Base-by-base conservation (phyloP, 495 filamentous ascomycete species). In the Penicillium pulvis region DNA sequence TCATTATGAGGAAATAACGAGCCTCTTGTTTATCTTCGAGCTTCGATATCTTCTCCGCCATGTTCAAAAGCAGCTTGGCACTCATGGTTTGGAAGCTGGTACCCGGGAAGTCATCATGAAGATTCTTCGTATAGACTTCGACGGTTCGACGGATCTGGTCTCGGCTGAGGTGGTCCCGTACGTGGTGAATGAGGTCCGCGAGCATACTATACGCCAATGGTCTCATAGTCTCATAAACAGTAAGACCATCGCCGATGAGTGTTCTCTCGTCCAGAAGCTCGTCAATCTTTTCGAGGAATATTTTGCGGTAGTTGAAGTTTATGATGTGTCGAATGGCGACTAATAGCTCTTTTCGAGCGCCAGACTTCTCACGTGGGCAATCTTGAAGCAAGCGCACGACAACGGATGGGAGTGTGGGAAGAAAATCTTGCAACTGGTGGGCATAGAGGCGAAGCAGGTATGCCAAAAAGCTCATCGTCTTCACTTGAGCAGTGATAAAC, bases 31-130 rank as follows among this genome's bases (percentile, higher is more conserved):
- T 98, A 65, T 97, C 87, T 16, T 86, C 87, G 53, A 99, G 80
- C 68, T 89, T 91, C 0, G 93, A 91, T 62, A 99, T 99, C 71
- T 89, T 93, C 65, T 98, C 95, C 0, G 94, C 94, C 90, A 99
- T 90, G 71, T 99, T 99, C 51, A 99, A 75, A 3, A 99, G 77
- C 4, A 99, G 79, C 70, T 98, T 99, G 4, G 95, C 95, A 66
- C 94, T 98, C 95, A 99, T 99, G 0, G 95, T 99, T 71, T 99
- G 95, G 70, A 98, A 99, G 71, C 94, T 98, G 5, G 95, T 98
- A 14, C 95, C 95, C 2, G 95, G 95, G 63, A 97, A 96, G 59
- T 90, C 90, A 69, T 98, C 95, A 62, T 96, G 93, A 23, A 99
- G 80, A 62, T 98, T 98, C 64, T 90, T 92, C 5, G 94, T 97